A percentile compares a stretch with the other conserved stretches of the same genome.
phyloP scores from a whole-genome alignment of 2,329 filamentous ascomycete species.

The Pseudopyrenochaeta lycopersici region DNA sequence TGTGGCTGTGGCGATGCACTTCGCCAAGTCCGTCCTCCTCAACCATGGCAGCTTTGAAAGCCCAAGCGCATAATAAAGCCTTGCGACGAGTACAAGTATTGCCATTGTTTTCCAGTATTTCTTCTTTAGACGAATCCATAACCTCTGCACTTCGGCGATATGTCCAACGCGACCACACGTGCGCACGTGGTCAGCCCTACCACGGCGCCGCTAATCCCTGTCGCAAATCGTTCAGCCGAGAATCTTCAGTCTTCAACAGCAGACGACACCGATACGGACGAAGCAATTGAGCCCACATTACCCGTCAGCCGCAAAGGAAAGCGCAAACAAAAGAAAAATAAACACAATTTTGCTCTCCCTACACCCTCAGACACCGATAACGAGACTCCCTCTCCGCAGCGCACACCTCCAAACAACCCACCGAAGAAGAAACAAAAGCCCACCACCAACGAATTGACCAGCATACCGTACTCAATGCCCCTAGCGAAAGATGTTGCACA shows the following conservation, averaged over 20 bases:
- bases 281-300: constrained; percentile 2
- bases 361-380: constrained; percentile 31
- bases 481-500: constrained; percentile 30
- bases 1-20: constrained; percentile 46
- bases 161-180: constrained; percentile 44
- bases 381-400: constrained; percentile 11
- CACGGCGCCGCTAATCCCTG: constrained; percentile 26
- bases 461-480: constrained; percentile 11
- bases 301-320: constrained; percentile 34
- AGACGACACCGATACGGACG: constrained; percentile 7
- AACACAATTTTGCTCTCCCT: constrained; percentile 14
- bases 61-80: neutral
- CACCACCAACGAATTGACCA: neutral
- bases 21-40: constrained; percentile 14
- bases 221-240: constrained; percentile 26
- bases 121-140: neutral
- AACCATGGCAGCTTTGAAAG: neutral
- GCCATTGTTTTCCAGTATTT: neutral
- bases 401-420: constrained; percentile 26
- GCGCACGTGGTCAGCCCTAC: constrained; percentile 42
- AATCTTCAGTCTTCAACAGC: constrained; percentile 23
- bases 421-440: constrained; percentile 12
- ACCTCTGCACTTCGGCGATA: constrained; percentile 4
- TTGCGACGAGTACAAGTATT: neutral
- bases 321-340: constrained; percentile 29